Evolutionary conservation across 371 early-diverging fungal species (phyloP).

Genomic region (Mortierella sp.): DNA sequence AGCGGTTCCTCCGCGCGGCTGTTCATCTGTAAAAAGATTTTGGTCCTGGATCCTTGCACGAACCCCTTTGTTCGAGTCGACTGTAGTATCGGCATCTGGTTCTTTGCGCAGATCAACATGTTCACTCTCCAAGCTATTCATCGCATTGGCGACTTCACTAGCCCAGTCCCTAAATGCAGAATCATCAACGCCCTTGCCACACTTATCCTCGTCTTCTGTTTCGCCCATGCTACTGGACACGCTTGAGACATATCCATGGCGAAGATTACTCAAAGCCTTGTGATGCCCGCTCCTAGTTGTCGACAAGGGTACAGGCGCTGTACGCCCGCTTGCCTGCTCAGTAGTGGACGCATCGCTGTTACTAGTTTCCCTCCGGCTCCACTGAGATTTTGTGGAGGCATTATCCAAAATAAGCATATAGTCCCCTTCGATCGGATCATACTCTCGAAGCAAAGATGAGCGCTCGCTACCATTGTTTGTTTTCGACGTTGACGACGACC

Average conservation of each 20-base stretch:
- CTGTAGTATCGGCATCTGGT: background rate
- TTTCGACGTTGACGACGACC: background rate
- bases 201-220: conserved; percentile 12
- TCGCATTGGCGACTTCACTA: conserved; percentile 4
- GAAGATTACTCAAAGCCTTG: conserved; percentile 10
- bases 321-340: background rate
- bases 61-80: background rate
- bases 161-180: conserved; percentile 14
- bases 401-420: conserved; percentile 41
- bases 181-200: background rate
- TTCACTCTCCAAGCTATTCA: background rate
- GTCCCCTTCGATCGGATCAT: conserved; percentile 50
- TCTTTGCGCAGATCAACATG: background rate
- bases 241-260: conserved; percentile 19
- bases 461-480: conserved; percentile 16
- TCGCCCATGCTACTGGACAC: conserved; percentile 5
- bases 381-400: conserved; percentile 17
- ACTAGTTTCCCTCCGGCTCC: conserved; percentile 21
- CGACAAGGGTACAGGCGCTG: background rate
- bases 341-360: conserved; percentile 16
- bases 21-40: background rate
- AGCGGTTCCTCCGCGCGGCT: background rate
- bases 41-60: background rate
- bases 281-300: conserved; percentile 6
- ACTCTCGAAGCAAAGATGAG: conserved; percentile 27